Evolutionary conservation across 176 grass and related monocot species (phyloP), one percentile per base, ranked within the genome.

Genomic region (Ananas comosus): DNA sequence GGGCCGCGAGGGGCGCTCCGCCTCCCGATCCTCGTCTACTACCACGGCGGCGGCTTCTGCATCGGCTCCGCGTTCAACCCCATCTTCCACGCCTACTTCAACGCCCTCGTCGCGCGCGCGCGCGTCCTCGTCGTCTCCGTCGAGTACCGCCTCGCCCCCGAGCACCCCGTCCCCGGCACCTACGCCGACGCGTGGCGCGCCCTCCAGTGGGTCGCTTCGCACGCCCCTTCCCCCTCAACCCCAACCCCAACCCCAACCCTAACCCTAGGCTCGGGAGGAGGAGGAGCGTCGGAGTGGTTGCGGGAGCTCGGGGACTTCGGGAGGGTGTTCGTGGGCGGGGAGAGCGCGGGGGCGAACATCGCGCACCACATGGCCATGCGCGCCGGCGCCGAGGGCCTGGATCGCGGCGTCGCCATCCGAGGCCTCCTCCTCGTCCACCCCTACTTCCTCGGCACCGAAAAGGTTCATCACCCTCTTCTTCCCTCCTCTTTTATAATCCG

Each of bases 261-360:
- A 42, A 42, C 33, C 33, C 33, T 42, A 42, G 33, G 33, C 33
- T 4, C 5, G 5, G 70, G 13, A 2, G 76, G 71, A 2, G 76
- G 71, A 51, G 83, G 73, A 0, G 2, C 18, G 11, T 89, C 87
- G 22, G 33, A 76, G 64, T 97, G 86, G 86, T 76, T 97, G 48
- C 8, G 50, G 54, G 73, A 68, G 2, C 74, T 76, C 61, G 93
- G 78, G 21, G 89, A 97, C 80, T 79, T 97, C 50, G 67, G 54
- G 12, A 76, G 71, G 48, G 54, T 92, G 49, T 86, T 82, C 65
- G 52, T 92, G 47, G 87, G 89, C 12, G 93, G 93, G 0, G 86
- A 90, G 61, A 92, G 93, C 63, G 79, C 93, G 0, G 89, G 86
- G 8, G 89, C 70, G 22, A 97, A 90, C 82, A 87, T 92, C 11